A percentile compares a stretch with the other conserved stretches of the same genome.
These are phyloP conservation scores for Plasmodium gallinaceum DNA, from an alignment of 169 alveolate genomes.

Conservation along the genomic window DNA sequence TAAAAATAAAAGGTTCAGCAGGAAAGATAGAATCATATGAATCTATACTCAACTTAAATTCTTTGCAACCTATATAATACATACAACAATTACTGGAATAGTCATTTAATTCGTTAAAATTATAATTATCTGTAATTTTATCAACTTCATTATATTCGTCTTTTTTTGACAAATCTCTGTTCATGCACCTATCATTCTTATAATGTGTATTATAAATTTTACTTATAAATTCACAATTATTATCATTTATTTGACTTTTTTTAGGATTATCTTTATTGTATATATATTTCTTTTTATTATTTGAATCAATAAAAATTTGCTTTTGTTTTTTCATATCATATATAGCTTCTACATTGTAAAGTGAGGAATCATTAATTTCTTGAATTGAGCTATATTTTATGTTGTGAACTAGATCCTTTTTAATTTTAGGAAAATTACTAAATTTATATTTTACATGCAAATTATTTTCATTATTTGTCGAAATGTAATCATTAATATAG, in stretches of 20 bases:
- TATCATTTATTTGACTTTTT: not conserved
- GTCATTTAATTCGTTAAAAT: not conserved
- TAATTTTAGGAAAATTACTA: conserved; percentile 32
- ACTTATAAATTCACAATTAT: conserved; percentile 6
- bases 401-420: conserved; percentile 17
- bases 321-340: conserved; percentile 7
- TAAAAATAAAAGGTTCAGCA: conserved; percentile 78
- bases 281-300: conserved; percentile 10
- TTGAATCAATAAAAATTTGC: conserved; percentile 12
- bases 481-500: conserved; percentile 60
- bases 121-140: not conserved
- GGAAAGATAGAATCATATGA: conserved; percentile 66
- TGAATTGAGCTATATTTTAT: conserved; percentile 74
- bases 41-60: conserved; percentile 55
- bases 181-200: not conserved
- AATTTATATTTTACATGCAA: conserved; percentile 55
- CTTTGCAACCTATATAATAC: conserved; percentile 74
- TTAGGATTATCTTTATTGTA: not conserved
- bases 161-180: not conserved
- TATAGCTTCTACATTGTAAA: not conserved
- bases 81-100: conserved; percentile 16
- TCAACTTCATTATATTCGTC: conserved; percentile 1
- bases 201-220: conserved; percentile 1
- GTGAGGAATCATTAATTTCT: conserved; percentile 43
- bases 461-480: conserved; percentile 34